Base-by-base conservation (phyloP, 2,329 filamentous ascomycete species). In the Penicillium polonicum region DNA sequence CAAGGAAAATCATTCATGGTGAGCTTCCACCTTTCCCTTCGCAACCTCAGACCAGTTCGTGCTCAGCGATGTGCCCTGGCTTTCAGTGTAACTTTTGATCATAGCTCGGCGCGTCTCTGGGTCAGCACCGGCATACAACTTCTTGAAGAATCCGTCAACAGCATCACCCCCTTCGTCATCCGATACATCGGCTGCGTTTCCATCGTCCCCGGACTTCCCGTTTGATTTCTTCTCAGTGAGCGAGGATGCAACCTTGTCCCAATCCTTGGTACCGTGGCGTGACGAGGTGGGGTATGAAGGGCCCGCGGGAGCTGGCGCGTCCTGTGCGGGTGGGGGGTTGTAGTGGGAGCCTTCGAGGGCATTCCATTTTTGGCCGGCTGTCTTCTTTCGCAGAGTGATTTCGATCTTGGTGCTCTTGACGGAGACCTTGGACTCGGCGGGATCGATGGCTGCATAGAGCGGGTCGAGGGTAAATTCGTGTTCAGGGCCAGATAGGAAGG, bases 61-160 rank as follows among this genome's bases (percentile, higher is more conserved):
- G 74, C 91, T 97, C 49, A 99, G 78, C 3, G 90, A 85, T 0
- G 94, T 99, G 5, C 94, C 94, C 66, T 95, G 94, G 74, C 92
- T 97, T 80, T 99, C 93, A 15, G 86, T 82, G 70, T 91, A 97
- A 71, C 91, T 96, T 84, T 99, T 99, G 86, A 95, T 91, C 94
- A 99, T 99, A 9, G 94, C 94, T 2, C 92, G 86, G 70, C 87
- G 86, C 58, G 91, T 90, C 66, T 99, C 93, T 0, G 88, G 85
- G 48, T 88, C 86, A 0, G 91, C 87, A 36, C 80, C 81, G 61
- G 88, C 86, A 77, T 93, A 97, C 1, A 99, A 80, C 69, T 89
- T 87, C 81, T 95, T 94, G 81, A 99, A 99, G 78, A 97, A 97
- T 12, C 75, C 72, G 67, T 95, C 89, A 9, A 92, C 86, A 29